These are phyloP conservation scores for Phoenix dactylifera DNA, from an alignment of 176 grass and related monocot species.

Conservation along the genomic window DNA sequence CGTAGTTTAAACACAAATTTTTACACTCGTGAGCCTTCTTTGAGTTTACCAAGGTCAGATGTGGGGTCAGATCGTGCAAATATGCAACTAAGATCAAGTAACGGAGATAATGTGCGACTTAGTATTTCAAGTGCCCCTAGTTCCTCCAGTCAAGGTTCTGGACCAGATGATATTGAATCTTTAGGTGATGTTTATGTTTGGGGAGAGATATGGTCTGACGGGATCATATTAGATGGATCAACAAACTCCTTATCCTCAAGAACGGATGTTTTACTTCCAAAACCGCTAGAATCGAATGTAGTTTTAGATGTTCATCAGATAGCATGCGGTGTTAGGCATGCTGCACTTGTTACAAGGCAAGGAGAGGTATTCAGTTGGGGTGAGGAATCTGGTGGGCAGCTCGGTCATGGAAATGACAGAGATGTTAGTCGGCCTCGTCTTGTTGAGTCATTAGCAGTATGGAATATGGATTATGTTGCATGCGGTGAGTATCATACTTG, in stretches of 20 bases:
- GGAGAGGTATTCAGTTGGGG: slow-evolving; percentile 95
- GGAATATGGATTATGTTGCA: slow-evolving; percentile 68
- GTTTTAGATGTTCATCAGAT: slow-evolving; percentile 89
- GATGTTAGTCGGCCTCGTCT: slow-evolving; percentile 72
- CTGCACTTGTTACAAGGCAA: slow-evolving; percentile 79
- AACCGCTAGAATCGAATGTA: slow-evolving; percentile 84
- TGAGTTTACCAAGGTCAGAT: slow-evolving; percentile 64
- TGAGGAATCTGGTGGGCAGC: slow-evolving; percentile 58
- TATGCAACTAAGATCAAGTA: slow-evolving; percentile 83
- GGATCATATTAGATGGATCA: slow-evolving; percentile 32
- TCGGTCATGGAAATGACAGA: slow-evolving; percentile 60
- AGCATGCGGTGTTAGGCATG: slow-evolving; percentile 64
- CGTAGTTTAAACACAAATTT: slow-evolving; percentile 37
- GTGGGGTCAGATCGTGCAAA: slow-evolving; percentile 52
- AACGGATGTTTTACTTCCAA: slow-evolving; percentile 64
- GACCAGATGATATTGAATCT: slow-evolving; percentile 80
- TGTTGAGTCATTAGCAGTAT: slow-evolving; percentile 60
- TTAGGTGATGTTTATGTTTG: slow-evolving; percentile 95
- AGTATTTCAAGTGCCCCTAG: slow-evolving; percentile 87
- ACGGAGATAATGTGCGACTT: slow-evolving; percentile 55
- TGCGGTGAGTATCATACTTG: slow-evolving; percentile 92
- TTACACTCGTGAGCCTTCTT: slow-evolving; percentile 21
- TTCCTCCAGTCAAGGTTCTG: slow-evolving; percentile 64
- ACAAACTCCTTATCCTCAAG: slow-evolving; percentile 35
- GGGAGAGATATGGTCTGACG: slow-evolving; percentile 91